Base-by-base conservation (phyloP, 1,284 basidiomycete genomes). In the Ceratobasidium sp. region DNA sequence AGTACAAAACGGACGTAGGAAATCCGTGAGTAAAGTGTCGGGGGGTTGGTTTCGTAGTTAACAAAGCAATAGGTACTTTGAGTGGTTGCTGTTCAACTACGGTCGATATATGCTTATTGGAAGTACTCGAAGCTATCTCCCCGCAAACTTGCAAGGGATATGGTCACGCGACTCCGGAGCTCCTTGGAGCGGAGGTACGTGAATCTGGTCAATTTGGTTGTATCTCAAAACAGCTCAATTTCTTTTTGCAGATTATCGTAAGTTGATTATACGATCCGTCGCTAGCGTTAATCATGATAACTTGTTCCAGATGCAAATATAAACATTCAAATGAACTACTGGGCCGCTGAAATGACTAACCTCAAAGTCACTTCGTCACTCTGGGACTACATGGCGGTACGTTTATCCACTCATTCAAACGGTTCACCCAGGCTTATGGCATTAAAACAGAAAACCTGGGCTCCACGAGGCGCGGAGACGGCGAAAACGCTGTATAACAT, bases 271-370 rank as follows among this genome's bases (percentile, higher is more conserved):
- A 40, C 28, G 12, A 46, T 13, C 13, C 44, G 44, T 13, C 13
- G 44, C 44, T 13, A 13, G 13, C 44, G 13, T 46, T 46, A 13
- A 46, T 13, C 44, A 63, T 18, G 40, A 15, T 4, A 15, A 63
- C 33, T 6, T 26, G 20, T 26, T 33, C 13, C 63, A 93, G 92
- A 94, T 82, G 88, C 92, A 28, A 93, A 94, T 80, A 92, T 94
- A 79, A 94, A 94, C 81, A 86, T 92, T 58, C 93, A 94, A 83
- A 93, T 93, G 93, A 94, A 93, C 82, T 93, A 93, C 82, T 94
- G 93, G 93, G 87, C 87, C 75, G 92, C 92, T 5, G 92, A 94
- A 82, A 89, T 90, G 85, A 92, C 90, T 10, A 89, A 89, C 79
- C 84, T 94, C 80, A 86, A 92, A 80, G 88, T 92, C 18, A 87